Base-by-base conservation (phyloP, 148 eudicot species). In the Mesembryanthemum crystallinum region DNA sequence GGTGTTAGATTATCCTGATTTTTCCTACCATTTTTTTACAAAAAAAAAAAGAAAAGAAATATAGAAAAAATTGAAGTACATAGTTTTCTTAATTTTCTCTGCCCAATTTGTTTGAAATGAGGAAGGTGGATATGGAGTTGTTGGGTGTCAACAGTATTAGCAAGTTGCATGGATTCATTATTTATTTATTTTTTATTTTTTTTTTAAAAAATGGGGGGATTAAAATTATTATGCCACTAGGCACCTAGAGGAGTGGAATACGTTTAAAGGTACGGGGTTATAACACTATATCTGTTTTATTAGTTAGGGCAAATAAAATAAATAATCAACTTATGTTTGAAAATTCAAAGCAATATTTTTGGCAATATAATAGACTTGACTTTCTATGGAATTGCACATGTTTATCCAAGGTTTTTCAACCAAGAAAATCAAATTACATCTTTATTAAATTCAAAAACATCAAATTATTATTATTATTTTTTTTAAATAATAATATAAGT, bases 361-460 rank as follows among this genome's bases (percentile, higher is more conserved):
- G 6, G 4, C 6, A 35, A 35, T 35, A 35, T 51, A 76, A 28
- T 76, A 25, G 39, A 76, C 72, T 76, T 76, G 72, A 67, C 78
- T 67, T 67, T 55, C 12, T 24, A 27, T 8, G 30, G 8, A 21
- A 33, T 65, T 27, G 55, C 64, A 65, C 71, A 67, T 75, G 33
- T 42, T 45, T 6, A 45, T 45, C 14, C 9, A 45, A 10, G 12
- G 49, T 2, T 45, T 2, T 13, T 45, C 14, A 60, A 29, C 28
- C 11, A 24, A 45, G 24, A 10, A 42, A 12, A 61, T 25, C 14
- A 55, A 65, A 52, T 25, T 35, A 18, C 35, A 37, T 55, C 78
- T 60, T 13, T 0, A 45, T 8, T 13, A 8, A 1, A 45, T 45
- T 35, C 3, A 35, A 60, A 61, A n/a, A n/a, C n/a, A n/a, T n/a